Percentiles rank a stretch among this genome's conserved stretches.
These are phyloP conservation scores for Fragilariopsis cylindrus DNA, from an alignment of 108 stramenopile genomes.

Conservation along the genomic window DNA sequence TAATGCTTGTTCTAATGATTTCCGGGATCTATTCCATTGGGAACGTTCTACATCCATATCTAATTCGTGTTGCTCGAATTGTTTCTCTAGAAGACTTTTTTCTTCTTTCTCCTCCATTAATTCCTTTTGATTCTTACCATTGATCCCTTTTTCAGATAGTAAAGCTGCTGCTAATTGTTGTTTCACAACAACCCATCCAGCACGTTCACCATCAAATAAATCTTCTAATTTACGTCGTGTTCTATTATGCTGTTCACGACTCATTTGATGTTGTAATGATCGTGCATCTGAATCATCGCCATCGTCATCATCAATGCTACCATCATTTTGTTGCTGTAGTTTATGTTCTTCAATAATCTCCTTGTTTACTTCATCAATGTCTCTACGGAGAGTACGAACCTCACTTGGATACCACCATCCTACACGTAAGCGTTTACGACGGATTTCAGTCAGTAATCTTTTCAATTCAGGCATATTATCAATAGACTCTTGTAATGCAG, in stretches of 20 bases:
- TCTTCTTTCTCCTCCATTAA: not conserved
- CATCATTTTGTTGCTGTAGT: not conserved
- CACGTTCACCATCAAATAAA: constrained; percentile 1
- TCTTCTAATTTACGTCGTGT: not conserved
- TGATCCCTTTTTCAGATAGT: not conserved
- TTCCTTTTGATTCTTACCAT: not conserved
- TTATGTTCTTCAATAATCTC: not conserved
- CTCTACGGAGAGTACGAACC: constrained; percentile 4
- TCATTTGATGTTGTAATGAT: not conserved
- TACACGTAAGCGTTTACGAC: not conserved
- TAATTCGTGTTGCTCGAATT: not conserved
- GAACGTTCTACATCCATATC: not conserved
- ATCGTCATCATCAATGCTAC: not conserved
- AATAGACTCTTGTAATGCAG: not conserved
- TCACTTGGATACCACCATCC: constrained; percentile 14
- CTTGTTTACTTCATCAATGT: not conserved
- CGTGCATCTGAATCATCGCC: not conserved
- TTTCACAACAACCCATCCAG: constrained; percentile 4
- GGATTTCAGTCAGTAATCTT: not conserved
- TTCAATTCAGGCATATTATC: constrained; percentile 1
- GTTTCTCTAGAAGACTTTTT: not conserved
- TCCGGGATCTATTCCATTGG: constrained; percentile 1
- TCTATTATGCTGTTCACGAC: not conserved
- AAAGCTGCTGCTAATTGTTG: not conserved
- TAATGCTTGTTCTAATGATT: not conserved